A percentile compares a stretch with the other conserved stretches of the same genome.
Conservation (phyloP, 2,329 filamentous ascomycete genomes). For the Neopestalotiopsis rosae region DNA sequence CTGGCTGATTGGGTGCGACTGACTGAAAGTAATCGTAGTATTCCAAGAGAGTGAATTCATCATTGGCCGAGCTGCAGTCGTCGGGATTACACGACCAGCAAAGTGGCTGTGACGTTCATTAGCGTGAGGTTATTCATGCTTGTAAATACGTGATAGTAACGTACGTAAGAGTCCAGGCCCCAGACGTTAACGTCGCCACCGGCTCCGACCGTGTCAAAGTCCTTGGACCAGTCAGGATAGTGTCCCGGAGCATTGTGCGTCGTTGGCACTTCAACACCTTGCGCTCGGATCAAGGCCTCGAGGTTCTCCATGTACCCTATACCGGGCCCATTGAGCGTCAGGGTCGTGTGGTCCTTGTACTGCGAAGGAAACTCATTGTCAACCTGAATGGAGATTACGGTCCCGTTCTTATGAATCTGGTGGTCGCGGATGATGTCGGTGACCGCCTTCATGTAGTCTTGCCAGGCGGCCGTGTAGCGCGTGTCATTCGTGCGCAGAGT, state of each 20-base stretch:
- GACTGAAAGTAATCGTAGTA: background rate
- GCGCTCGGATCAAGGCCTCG: slow-evolving; percentile 67
- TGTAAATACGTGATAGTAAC: background rate
- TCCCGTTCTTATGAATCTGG: slow-evolving; percentile 81
- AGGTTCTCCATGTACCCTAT: slow-evolving; percentile 69
- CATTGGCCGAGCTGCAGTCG: background rate
- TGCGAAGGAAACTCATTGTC: slow-evolving; percentile 79
- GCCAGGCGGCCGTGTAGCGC: slow-evolving; percentile 60
- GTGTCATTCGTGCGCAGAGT: slow-evolving; percentile 65
- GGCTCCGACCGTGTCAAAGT: slow-evolving; percentile 4
- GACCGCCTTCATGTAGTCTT: slow-evolving; percentile 63
- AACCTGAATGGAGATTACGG: slow-evolving; percentile 76
- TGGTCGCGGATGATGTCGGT: slow-evolving; percentile 70
- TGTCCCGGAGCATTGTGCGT: slow-evolving; percentile 73
- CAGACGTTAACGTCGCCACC: background rate
- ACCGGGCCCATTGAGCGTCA: background rate
- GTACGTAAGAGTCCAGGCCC: background rate
- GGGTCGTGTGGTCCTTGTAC: slow-evolving; percentile 48
- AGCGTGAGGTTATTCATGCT: background rate
- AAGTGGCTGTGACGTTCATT: background rate
- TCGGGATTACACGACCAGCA: background rate
- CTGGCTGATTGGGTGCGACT: background rate
- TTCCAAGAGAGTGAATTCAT: background rate
- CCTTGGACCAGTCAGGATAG: background rate
- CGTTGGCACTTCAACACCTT: slow-evolving; percentile 74